Base-by-base conservation (phyloP, 2,329 filamentous ascomycete species). In the Aspergillus proliferans region DNA sequence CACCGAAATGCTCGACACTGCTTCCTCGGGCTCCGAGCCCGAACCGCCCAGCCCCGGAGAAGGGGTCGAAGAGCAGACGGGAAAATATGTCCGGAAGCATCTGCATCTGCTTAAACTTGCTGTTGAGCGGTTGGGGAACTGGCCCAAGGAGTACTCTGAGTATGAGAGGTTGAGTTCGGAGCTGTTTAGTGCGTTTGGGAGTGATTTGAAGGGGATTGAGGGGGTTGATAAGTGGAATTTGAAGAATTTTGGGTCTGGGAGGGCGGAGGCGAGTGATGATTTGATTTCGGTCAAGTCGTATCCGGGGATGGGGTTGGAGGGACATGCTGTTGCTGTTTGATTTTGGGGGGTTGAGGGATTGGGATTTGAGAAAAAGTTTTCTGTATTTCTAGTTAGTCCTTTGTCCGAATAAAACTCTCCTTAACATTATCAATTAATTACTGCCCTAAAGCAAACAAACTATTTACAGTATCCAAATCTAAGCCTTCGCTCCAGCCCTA, bases 151-250 rank as follows among this genome's bases (percentile, higher is more conserved):
- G 4, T 73, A 71, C 54, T 61, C 53, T 7, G 73, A 77, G 57
- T 79, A 78, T 53, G 70, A 77, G 58, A 65, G 64, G 4, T 59
- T 80, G 46, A 76, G 74, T 44, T 69, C 67, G 0, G 66, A 75
- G 43, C 45, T 78, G 6, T 75, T 74, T 60, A 55, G 62, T 4
- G 60, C 62, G 15, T 78, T 71, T 52, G 61, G 61, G 3, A 48
- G 55, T 4, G 64, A 69, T 24, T 61, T 77, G 58, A 69, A 71
- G 55, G 69, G 67, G 1, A 59, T 69, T 0, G 68, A 73, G 49
- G 73, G 72, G 1, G 70, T 74, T 0, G 74, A 76, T 63, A 75
- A 73, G 62, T 77, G 75, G 75, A 61, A 68, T 47, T 59, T 71
- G 10, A 74, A 75, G 59, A 63, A 57, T 0, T 76, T 71, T 55